Conservation (phyloP, 805 yeast species). For the Metschnikowia vanudenii region DNA sequence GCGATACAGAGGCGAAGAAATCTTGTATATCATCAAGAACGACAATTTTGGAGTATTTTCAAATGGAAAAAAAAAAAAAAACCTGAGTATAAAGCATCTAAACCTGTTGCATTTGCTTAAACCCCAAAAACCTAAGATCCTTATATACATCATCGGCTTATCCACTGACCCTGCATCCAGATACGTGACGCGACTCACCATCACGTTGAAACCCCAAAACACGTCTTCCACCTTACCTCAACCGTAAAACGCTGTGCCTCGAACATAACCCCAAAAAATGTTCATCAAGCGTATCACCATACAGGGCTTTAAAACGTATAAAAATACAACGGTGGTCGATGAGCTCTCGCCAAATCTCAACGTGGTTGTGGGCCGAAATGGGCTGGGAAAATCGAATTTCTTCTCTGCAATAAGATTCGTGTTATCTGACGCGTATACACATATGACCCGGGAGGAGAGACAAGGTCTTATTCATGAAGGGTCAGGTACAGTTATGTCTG, state of each 20-base stretch:
- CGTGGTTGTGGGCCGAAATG: conserved; percentile 84
- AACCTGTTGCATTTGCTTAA: no score
- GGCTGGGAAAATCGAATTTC: conserved; percentile 95
- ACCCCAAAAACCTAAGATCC: no score
- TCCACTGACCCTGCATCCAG: no score
- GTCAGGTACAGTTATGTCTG: conserved; percentile 85
- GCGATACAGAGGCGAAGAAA: no score
- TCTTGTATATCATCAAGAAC: no score
- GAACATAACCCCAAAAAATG: conserved; percentile 24
- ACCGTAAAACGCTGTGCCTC: not conserved
- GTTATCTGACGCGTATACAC: conserved; percentile 82
- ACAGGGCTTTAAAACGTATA: conserved; percentile 93
- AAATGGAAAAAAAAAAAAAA: no score
- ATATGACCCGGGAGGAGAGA: conserved; percentile 80
- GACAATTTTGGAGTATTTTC: no score
- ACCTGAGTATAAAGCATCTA: no score
- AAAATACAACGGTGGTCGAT: conserved; percentile 75
- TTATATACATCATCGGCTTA: no score
- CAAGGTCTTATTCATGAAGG: conserved; percentile 89
- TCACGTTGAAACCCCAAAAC: not conserved
- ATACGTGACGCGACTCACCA: no score
- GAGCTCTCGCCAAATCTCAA: conserved; percentile 77
- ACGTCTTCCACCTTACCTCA: not conserved
- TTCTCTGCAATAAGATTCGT: conserved; percentile 95
- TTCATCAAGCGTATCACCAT: conserved; percentile 58